Conservation (phyloP, 2,329 filamentous ascomycete species). For the Aspergillus sp. region DNA sequence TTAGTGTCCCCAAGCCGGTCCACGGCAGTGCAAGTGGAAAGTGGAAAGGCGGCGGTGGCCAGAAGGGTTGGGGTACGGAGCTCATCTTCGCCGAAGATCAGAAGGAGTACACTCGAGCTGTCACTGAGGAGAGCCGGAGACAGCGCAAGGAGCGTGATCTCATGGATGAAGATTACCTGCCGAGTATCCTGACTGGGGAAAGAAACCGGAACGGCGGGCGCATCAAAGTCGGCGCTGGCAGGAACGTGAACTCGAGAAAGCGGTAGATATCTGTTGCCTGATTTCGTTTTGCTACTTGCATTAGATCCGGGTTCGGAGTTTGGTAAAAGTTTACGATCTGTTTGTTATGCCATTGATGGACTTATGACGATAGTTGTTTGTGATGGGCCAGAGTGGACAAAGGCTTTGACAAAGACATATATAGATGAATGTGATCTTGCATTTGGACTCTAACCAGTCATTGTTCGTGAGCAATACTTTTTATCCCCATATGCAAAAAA, state of each 20-base stretch:
- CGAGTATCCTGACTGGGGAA: slow-evolving; percentile 78
- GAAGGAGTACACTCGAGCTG: slow-evolving; percentile 76
- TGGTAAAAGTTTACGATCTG: slow-evolving; percentile 20
- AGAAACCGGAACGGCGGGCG: slow-evolving; percentile 63
- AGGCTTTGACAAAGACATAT: slow-evolving; percentile 7
- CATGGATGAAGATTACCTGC: slow-evolving; percentile 94
- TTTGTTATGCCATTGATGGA: slow-evolving; percentile 5
- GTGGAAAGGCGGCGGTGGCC: slow-evolving; percentile 65
- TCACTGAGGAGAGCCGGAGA: slow-evolving; percentile 60
- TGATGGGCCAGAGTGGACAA: slow-evolving; percentile 12
- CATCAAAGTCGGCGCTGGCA: slow-evolving; percentile 79
- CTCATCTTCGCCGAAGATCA: slow-evolving; percentile 92
- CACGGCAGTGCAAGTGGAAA: slow-evolving; percentile 79
- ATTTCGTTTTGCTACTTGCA: slow-evolving; percentile 4
- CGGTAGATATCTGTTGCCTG: slow-evolving; percentile 23
- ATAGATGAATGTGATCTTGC: slow-evolving; percentile 6
- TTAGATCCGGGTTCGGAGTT: slow-evolving; percentile 15
- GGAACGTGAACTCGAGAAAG: slow-evolving; percentile 77
- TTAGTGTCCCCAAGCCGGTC: slow-evolving; percentile 86
- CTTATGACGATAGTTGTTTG: slow-evolving; percentile 12
- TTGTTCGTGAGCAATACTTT: slow-evolving; percentile 2
- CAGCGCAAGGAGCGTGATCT: slow-evolving; percentile 68
- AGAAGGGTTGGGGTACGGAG: slow-evolving; percentile 80
- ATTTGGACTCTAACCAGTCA: neutral
- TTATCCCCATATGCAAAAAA: slow-evolving; percentile 7